Evolutionary conservation across 345 rosid genomes (phyloP), one percentile per base, ranked within the genome.

Genomic region (Cardamine chenopodiifolia): DNA sequence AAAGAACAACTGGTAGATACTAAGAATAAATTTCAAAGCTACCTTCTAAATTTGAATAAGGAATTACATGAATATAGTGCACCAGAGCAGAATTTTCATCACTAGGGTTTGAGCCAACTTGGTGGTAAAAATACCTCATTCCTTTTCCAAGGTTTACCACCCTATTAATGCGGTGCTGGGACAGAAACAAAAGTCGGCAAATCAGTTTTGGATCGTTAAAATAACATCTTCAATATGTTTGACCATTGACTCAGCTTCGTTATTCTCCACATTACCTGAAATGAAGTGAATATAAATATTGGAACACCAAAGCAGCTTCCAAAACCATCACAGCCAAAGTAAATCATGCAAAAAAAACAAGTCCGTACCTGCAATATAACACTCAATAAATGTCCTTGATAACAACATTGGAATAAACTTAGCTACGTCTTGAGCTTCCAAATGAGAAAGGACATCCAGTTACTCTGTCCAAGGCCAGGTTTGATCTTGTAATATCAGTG

Each of bases 61-160:
- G 44, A 47, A 32, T 57, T 79, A 94, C 97, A 95, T 94, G 98
- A 66, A 91, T 90, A 79, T 90, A 90, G 81, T 91, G 98, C 32
- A 94, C 72, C 8, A 91, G 75, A 34, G 93, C 86, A 58, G 97
- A 89, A 79, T 91, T 94, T 83, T 94, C 96, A 54, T 94, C 88
- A 15, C 71, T 80, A 26, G 91, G 94, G 83, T 94, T 94, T 73
- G 88, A 84, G 76, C 94, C 97, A 64, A 81, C 85, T 47, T 79
- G 79, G 49, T 82, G 82, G 82, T 85, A 88, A 65, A 82, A 76
- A 49, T 84, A 87, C 76, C 64, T 86, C 75, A 65, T 78, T 64
- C 95, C 93, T 72, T 63, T 81, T 60, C 78, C 85, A 55, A 94
- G 98, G 72, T 88, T 87, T 42, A 89, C 82, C 64, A 89, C 85